A percentile compares a stretch with the other conserved stretches of the same genome.
Evolutionary conservation across 805 yeast genomes (phyloP).

Genomic region (Hanseniaspora singularis): DNA sequence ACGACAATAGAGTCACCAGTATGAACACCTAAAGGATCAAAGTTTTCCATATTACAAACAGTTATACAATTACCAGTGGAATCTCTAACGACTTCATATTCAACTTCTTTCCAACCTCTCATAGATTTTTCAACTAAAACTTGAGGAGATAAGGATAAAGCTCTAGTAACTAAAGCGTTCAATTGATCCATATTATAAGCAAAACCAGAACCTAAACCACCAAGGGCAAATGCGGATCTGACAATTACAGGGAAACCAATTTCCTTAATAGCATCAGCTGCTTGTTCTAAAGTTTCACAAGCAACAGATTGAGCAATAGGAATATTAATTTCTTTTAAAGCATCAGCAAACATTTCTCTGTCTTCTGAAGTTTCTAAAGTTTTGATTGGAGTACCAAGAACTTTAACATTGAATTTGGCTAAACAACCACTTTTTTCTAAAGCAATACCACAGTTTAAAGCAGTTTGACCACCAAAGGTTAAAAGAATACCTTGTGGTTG

Average conservation of each 20-base stretch:
- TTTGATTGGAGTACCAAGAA: conserved; percentile 90
- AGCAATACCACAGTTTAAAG: conserved; percentile 87
- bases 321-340: conserved; percentile 90
- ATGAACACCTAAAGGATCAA: conserved; percentile 95
- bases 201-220: conserved; percentile 97
- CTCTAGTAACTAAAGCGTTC: conserved; percentile 71
- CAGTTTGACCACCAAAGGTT: conserved; percentile 99
- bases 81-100: conserved; percentile 97
- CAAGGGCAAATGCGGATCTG: conserved; percentile 93
- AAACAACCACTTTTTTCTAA: conserved; percentile 85
- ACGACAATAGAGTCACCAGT: conserved; percentile 98
- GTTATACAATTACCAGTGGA: conserved; percentile 95
- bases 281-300: conserved; percentile 69
- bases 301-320: conserved; percentile 92
- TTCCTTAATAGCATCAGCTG: conserved; percentile 67
- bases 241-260: conserved; percentile 93
- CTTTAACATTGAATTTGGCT: conserved; percentile 59
- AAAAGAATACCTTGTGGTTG: conserved; percentile 94
- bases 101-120: conserved; percentile 99
- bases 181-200: conserved; percentile 80
- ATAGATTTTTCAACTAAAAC: conserved; percentile 88
- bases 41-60: conserved; percentile 98
- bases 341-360: conserved; percentile 86
- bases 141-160: conserved; percentile 93
- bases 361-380: conserved; percentile 96